phyloP scores from a whole-genome alignment of 1,284 basidiomycete species.

The Mycena citricolor region DNA sequence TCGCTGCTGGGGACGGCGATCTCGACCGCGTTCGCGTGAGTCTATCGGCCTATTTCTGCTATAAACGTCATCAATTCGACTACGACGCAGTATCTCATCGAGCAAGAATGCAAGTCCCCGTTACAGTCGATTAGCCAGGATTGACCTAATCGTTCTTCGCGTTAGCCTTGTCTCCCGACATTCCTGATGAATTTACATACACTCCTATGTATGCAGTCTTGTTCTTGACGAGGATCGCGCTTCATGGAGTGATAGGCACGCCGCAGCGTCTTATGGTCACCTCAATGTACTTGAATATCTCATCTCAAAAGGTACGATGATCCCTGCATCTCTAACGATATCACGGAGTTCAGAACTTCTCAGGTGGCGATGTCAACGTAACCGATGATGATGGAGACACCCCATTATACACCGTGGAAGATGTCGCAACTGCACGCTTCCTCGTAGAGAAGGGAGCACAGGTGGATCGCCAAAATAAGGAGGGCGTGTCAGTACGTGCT shows the following conservation, averaged over 20 bases:
- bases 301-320: constrained; percentile 57
- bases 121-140: constrained; percentile 13
- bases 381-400: constrained; percentile 88
- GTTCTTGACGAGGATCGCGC: constrained; percentile 17
- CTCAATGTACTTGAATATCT: constrained; percentile 77
- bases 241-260: constrained; percentile 60
- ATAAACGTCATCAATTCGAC: constrained; percentile 18
- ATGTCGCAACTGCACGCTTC: constrained; percentile 72
- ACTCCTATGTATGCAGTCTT: constrained; percentile 70
- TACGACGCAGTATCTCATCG: constrained; percentile 56
- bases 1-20: constrained; percentile 88
- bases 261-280: constrained; percentile 92
- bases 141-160: constrained; percentile 30
- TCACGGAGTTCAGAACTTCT: constrained; percentile 14
- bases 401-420: constrained; percentile 88
- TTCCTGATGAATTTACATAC: constrained; percentile 77
- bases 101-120: constrained; percentile 48
- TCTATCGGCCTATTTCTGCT: constrained; percentile 12
- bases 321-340: constrained; percentile 14
- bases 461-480: constrained; percentile 59
- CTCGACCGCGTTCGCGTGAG: constrained; percentile 47
- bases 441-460: constrained; percentile 82
- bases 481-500: constrained; percentile 72
- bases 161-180: constrained; percentile 73
- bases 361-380: constrained; percentile 86